Evolutionary conservation across 2,329 filamentous ascomycete genomes (phyloP).

Genomic region (Monosporascus sp.): DNA sequence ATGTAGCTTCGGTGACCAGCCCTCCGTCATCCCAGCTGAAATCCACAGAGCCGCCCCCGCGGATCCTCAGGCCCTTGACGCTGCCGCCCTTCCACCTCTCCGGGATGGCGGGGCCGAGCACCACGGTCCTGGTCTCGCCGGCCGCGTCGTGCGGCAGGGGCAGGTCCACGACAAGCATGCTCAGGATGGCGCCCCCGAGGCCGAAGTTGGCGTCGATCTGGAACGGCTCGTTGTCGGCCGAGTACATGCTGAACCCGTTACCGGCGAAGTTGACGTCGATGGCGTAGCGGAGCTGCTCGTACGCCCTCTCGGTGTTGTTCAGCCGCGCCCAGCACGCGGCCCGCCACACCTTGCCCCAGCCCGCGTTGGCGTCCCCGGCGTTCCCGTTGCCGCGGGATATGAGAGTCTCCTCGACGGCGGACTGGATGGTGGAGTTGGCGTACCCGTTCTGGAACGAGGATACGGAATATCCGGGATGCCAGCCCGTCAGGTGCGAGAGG

Average conservation of each 20-base stretch:
- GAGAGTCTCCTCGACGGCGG: constrained; percentile 41
- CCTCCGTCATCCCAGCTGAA: constrained; percentile 39
- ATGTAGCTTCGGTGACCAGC: constrained; percentile 22
- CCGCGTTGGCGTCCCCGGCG: constrained; percentile 43
- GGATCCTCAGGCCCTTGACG: constrained; percentile 38
- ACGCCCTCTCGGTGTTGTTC: constrained; percentile 44
- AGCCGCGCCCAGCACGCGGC: constrained; percentile 51
- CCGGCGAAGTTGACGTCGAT: constrained; percentile 43
- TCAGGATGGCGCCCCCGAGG: constrained; percentile 41
- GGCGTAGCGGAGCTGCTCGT: constrained; percentile 43
- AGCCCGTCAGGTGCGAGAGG: constrained; percentile 51
- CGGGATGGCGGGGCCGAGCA: constrained; percentile 44
- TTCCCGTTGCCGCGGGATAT: constrained; percentile 41
- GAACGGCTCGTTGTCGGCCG: constrained; percentile 40
- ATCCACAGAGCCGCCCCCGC: constrained; percentile 37
- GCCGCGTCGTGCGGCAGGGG: constrained; percentile 19
- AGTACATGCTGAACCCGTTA: constrained; percentile 50
- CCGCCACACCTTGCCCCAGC: constrained; percentile 56
- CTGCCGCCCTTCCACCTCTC: constrained; percentile 36
- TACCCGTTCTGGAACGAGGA: constrained; percentile 38
- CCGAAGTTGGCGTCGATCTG: constrained; percentile 59
- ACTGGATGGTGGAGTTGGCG: constrained; percentile 35
- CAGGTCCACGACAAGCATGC: constrained; percentile 48
- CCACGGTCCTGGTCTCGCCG: constrained; percentile 27
- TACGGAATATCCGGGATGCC: constrained; percentile 49